Base-by-base conservation (phyloP, 2,329 filamentous ascomycete species). In the Ascocoryne sarcoides region DNA sequence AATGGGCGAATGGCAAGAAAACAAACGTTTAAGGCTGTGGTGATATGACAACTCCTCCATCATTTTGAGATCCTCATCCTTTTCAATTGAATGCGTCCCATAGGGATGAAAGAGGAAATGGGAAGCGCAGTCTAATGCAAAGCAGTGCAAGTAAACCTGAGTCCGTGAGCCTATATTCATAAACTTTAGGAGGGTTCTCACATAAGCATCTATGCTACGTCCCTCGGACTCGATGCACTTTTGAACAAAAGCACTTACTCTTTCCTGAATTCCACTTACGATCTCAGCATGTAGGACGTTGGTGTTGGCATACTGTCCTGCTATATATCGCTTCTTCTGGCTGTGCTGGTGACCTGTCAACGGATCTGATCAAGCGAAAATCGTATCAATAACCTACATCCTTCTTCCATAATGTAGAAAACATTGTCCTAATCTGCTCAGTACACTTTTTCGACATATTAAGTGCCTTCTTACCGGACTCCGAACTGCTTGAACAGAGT, bases 31-130 rank as follows among this genome's bases (percentile, higher is more conserved):
- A 7, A 84, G 62, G 51, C 77, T 83, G 49, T 80, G 70, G 45
- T 84, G 79, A 44, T 79, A 77, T 0, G 79, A 76, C 2, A 83
- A 68, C 52, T 84, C 76, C 41, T 75, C 69, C 79, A 84, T 82
- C 58, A 84, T 72, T 10, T 71, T 66, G 46, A 76, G 71, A 40
- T 84, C 76, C n/a, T 68, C 56, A 21, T 62, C 50, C 14, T 68
- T 61, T 20, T 70, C 64, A 2, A 84, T 65, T 7, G 78, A 80
- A 44, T 78, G 66, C 1, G 75, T 73, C 2, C 79, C 79, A 42
- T 75, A 68, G 0, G 79, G 78, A 40, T 80, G 75, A 53, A 84
- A 82, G n/a, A 84, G 66, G 48, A 82, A 78, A 51, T 82, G 75
- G 0, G 78, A 80, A 19, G 77, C 71, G 50, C 79, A 82, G 53